phyloP scores from a whole-genome alignment of 257 asterid species.

The Ajuga chamaepitys region DNA sequence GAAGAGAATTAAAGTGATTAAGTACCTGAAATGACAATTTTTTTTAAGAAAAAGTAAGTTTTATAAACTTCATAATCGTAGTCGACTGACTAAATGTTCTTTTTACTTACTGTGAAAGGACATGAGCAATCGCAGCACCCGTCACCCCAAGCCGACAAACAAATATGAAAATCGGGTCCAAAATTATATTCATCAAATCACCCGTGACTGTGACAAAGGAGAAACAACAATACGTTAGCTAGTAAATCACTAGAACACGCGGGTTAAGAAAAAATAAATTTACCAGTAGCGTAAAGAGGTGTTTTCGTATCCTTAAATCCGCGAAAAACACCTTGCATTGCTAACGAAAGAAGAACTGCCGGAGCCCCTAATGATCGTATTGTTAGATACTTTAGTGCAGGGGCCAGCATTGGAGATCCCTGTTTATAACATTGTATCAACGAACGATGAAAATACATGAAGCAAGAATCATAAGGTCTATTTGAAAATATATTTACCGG shows the following conservation, averaged over 20 bases:
- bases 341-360: constrained; percentile 89
- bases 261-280: not conserved
- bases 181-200: constrained; percentile 56
- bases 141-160: constrained; percentile 64
- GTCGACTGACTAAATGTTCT: not conserved
- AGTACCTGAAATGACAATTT: constrained; percentile 42
- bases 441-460: not conserved
- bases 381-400: constrained; percentile 63
- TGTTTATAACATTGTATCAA: not conserved
- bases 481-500: constrained; percentile 47
- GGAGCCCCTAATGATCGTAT: constrained; percentile 91
- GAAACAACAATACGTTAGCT: not conserved
- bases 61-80: not conserved
- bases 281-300: constrained; percentile 90
- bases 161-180: constrained; percentile 87
- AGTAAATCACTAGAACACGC: not conserved
- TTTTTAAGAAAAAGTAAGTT: not conserved
- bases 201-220: constrained; percentile 54
- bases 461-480: not conserved
- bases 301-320: constrained; percentile 92
- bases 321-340: constrained; percentile 97
- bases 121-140: constrained; percentile 99
- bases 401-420: constrained; percentile 82
- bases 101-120: constrained; percentile 72
- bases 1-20: constrained; percentile 60